Base-by-base conservation (phyloP, 139 green algal species). In the Volvox africanus region DNA sequence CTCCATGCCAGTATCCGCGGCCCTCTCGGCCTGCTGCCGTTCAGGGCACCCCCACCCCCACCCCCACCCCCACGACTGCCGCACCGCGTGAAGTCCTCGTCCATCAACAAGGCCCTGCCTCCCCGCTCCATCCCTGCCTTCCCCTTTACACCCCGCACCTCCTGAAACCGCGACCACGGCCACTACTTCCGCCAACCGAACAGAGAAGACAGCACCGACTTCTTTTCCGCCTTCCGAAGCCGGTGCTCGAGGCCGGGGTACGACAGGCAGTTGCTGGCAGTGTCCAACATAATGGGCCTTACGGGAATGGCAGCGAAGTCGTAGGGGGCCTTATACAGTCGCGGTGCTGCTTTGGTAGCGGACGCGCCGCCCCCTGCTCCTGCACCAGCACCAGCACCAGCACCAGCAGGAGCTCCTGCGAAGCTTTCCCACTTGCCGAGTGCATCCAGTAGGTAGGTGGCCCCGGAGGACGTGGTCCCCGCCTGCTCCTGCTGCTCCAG, bases 271-370 rank as follows among this genome's bases (percentile, higher is more conserved):
- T 94, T 95, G 26, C 96, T 91, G 0, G 97, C 97, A 1, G 94
- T 96, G 92, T 99, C 97, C 37, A 99, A 91, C 91, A 99, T 94
- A 75, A 99, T 97, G 68, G 97, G 97, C 30, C 95, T 94, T 50
- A 95, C 93, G 18, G 97, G 94, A 14, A 98, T 73, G 1, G 91
- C 44, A 62, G 1, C 55, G 86, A 76, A 90, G 17, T 22, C 71
- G 44, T 78, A 94, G 17, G 92, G 92, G 1, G 65, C 50, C 71
- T 88, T 80, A 86, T 91, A 93, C 69, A 94, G 24, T 75, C 87
- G 69, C 68, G 88, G 61, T 44, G 91, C 75, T 35, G 91, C 86
- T 61, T 85, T 84, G 73, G 30, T 30, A n/a, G 26, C 24, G 0
- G 73, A 6, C 0, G n/a, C 71, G 9, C 28, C 85, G 6, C 6